Evolutionary conservation across 768 basidiomycete genomes (phyloP).

Genomic region (Vararia minispora): DNA sequence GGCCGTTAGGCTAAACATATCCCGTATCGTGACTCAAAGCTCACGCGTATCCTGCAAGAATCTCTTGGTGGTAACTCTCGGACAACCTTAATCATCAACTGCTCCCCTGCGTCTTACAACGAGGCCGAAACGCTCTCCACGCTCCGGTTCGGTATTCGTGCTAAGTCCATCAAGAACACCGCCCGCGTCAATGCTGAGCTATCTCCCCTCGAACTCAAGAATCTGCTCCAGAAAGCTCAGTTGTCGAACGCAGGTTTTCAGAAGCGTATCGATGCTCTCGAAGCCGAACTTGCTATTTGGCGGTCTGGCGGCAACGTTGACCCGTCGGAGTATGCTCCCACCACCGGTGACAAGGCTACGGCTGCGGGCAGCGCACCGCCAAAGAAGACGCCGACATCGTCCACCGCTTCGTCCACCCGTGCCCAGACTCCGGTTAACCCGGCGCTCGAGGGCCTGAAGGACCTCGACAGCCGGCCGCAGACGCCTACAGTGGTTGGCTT

Average conservation of each 20-base stretch:
- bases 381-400: conserved; percentile 41
- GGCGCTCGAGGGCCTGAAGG: conserved; percentile 59
- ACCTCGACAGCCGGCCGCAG: conserved; percentile 76
- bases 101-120: conserved; percentile 95
- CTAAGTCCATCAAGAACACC: conserved; percentile 99
- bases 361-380: conserved; percentile 29
- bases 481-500: conserved; percentile 83
- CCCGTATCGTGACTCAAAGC: conserved; percentile 97
- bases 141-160: conserved; percentile 97
- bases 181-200: conserved; percentile 98
- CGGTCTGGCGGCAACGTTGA: conserved; percentile 79
- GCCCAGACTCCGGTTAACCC: conserved; percentile 72
- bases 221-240: conserved; percentile 80
- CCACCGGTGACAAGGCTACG: conserved; percentile 45
- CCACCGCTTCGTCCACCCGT: conserved; percentile 52
- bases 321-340: conserved; percentile 63
- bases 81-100: conserved; percentile 98
- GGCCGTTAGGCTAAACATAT: conserved; percentile 77
- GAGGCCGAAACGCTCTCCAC: conserved; percentile 94
- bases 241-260: conserved; percentile 74
- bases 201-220: conserved; percentile 92
- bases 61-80: conserved; percentile 92
- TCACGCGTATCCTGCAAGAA: conserved; percentile 98
- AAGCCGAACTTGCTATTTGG: conserved; percentile 88
- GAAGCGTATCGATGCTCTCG: conserved; percentile 80